These are phyloP conservation scores for Wickerhamomyces bisporus DNA, from an alignment of 805 yeast genomes.

Conservation along the genomic window DNA sequence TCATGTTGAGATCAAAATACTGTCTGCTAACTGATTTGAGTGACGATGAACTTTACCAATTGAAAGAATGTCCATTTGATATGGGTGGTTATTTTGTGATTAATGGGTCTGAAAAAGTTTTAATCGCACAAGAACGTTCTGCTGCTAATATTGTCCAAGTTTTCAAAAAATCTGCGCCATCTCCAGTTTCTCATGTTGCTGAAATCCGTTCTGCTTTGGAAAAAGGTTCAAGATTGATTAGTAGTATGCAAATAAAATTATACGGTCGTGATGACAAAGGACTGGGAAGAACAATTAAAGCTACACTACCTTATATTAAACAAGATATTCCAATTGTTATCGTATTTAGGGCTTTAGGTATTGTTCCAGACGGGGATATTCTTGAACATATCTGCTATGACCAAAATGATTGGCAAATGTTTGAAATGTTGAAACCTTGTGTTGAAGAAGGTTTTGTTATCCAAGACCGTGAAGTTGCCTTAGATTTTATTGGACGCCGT, in stretches of 20 bases:
- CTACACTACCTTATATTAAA: slow-evolving; percentile 93
- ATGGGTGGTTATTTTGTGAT: slow-evolving; percentile 99
- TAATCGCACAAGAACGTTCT: slow-evolving; percentile 97
- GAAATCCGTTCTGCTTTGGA: slow-evolving; percentile 96
- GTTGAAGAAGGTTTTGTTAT: slow-evolving; percentile 98
- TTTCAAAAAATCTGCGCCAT: slow-evolving; percentile 94
- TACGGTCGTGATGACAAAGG: slow-evolving; percentile 74
- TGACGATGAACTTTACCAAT: slow-evolving; percentile 89
- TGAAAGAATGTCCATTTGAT: slow-evolving; percentile 98
- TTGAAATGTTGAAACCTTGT: slow-evolving; percentile 98
- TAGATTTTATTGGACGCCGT: slow-evolving; percentile 98
- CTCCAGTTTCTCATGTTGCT: slow-evolving; percentile 93
- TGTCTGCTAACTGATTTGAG: slow-evolving; percentile 87
- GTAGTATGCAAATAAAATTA: slow-evolving; percentile 90
- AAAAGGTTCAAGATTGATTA: slow-evolving; percentile 92
- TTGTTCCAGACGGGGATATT: slow-evolving; percentile 98
- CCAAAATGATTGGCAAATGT: slow-evolving; percentile 98
- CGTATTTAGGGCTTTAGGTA: slow-evolving; percentile 96
- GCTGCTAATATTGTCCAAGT: slow-evolving; percentile 99
- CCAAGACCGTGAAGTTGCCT: slow-evolving; percentile 96
- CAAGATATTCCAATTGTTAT: slow-evolving; percentile 96
- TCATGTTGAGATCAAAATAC: slow-evolving; percentile 94
- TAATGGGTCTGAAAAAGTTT: slow-evolving; percentile 96
- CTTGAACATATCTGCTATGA: slow-evolving; percentile 97
- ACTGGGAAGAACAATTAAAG: slow-evolving; percentile 84